phyloP scores from a whole-genome alignment of 108 stramenopile genomes.

The Cyclotella atomus region DNA sequence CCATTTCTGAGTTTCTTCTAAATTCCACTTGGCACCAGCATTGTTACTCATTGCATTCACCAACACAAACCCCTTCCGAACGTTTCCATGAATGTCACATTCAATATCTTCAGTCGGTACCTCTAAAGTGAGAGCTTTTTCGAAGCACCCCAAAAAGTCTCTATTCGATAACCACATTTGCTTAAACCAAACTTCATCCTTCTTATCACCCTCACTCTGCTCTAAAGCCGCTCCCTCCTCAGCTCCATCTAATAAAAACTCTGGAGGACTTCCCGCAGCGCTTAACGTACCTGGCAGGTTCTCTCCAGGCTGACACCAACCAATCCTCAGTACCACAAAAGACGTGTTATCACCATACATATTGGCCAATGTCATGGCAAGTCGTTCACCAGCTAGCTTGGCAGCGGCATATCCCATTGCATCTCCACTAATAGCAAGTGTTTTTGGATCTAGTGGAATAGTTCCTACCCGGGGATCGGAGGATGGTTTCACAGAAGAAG shows the following conservation, averaged over 20 bases:
- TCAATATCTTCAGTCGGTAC: conserved; percentile 23
- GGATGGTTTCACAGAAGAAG: conserved; percentile 36
- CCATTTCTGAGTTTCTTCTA: conserved; percentile 32
- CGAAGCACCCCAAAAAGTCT: conserved; percentile 50
- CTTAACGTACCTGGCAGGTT: conserved; percentile 40
- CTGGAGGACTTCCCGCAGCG: conserved; percentile 46
- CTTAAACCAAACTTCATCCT: conserved; percentile 54
- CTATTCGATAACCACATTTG: conserved; percentile 57
- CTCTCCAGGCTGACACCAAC: conserved; percentile 55
- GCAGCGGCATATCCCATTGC: conserved; percentile 55
- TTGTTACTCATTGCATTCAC: conserved; percentile 39
- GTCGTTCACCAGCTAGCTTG: conserved; percentile 51
- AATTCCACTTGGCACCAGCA: conserved; percentile 37
- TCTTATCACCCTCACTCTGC: conserved; percentile 36
- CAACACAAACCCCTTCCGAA: conserved; percentile 38
- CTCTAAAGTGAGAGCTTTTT: conserved; percentile 28
- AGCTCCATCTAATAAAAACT: conserved; percentile 41
- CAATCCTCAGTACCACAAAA: conserved; percentile 46
- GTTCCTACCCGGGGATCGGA: conserved; percentile 41
- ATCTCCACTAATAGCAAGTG: conserved; percentile 38
- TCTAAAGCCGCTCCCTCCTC: conserved; percentile 6
- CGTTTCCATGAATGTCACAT: conserved; percentile 27
- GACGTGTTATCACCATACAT: conserved; percentile 23
- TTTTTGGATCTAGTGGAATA: conserved; percentile 28
- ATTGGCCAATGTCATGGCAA: conserved; percentile 43